Evolutionary conservation across 2,329 filamentous ascomycete genomes (phyloP), one percentile per base, ranked within the genome.

Genomic region (Sporothrix phasma): DNA sequence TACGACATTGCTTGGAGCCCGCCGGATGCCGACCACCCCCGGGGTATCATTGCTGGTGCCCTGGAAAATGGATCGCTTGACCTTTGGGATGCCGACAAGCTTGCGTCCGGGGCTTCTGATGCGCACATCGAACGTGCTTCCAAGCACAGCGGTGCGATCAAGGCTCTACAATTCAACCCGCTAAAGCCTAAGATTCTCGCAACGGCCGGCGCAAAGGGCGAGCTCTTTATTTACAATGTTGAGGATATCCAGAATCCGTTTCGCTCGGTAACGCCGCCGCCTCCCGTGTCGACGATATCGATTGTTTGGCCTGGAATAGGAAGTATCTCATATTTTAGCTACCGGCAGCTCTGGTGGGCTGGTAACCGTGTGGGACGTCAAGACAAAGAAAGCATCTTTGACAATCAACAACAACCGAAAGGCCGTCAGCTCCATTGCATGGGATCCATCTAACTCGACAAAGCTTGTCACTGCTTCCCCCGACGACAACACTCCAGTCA

Each of bases 301-400:
- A 97, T 72, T 96, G 92, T 69, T 81, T 99, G 66, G 93, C 96
- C 70, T 99, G 95, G 95, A 99, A 99, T 77, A 92, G 92, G 73
- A 97, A 78, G 93, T 97, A 47, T 86, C 93, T 15, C 93, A 99
- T 74, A 99, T 99, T 74, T 79, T 99, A 69, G 94, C 93, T 19
- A 97, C 93, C 10, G 94, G 94, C 69, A 93, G 92, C 73, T 89
- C 86, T 67, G 92, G 92, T 59, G 94, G 94, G 4, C 96, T 97
- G 72, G 92, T 97, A 41, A 97, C 94, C 2, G 93, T 99, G 19
- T 99, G 94, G 94, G 94, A 99, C 77, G 83, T 97, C 68, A 97
- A 96, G 80, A 92, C 90, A 13, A 97, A 96, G 84, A 97, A 96
- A 78, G 92, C 96, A 70, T 97, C 92, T 64, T 79, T 99, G 76